Evolutionary conservation across 1,284 basidiomycete genomes (phyloP).

Genomic region (Ceratobasidium sp.): DNA sequence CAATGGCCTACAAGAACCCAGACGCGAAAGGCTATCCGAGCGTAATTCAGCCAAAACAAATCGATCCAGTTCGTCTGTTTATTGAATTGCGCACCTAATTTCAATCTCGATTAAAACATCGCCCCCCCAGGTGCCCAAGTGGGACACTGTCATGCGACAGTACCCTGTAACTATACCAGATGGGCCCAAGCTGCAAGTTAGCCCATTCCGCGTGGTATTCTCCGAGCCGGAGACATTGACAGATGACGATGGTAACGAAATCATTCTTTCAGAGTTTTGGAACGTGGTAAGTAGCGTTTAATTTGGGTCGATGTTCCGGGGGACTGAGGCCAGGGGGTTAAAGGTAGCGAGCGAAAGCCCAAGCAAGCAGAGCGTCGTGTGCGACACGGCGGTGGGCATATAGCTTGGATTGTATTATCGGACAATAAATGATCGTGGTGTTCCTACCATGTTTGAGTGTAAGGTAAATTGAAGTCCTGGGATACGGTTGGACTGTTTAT

Average conservation of each 20-base stretch:
- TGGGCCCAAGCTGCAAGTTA: not conserved
- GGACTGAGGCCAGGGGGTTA: not conserved
- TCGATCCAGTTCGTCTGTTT: not conserved
- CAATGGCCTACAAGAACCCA: not conserved
- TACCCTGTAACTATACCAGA: not conserved
- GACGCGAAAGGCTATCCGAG: not conserved
- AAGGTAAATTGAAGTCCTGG: too few species aligned
- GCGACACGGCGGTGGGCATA: not conserved
- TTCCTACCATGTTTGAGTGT: too few species aligned
- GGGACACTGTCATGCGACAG: not conserved
- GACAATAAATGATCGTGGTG: too few species aligned
- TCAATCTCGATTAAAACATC: not conserved
- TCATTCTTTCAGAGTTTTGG: not conserved
- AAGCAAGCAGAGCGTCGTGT: not conserved
- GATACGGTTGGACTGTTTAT: too few species aligned
- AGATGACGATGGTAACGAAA: not conserved
- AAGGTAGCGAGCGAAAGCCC: not conserved
- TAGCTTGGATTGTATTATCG: not conserved
- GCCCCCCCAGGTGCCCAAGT: not conserved
- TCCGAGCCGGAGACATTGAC: not conserved
- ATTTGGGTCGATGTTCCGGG: not conserved
- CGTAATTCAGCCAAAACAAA: not conserved
- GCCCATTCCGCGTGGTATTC: constrained; percentile 3
- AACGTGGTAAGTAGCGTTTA: not conserved
- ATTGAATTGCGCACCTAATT: not conserved